Conservation (phyloP, 768 basidiomycete species). For the Tricholomella constricta region DNA sequence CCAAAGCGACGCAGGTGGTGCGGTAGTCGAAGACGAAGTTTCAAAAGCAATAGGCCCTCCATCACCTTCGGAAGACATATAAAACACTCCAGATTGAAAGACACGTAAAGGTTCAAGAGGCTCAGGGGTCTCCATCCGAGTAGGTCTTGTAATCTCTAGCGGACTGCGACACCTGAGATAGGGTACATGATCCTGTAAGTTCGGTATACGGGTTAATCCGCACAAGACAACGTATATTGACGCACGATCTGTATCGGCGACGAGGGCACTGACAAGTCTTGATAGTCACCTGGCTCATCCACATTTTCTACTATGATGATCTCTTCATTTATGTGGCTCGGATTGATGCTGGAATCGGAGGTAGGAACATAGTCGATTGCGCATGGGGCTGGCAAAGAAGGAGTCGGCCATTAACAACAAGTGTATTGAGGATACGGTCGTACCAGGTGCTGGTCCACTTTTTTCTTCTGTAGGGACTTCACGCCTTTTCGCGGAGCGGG, state of each 20-base stretch:
- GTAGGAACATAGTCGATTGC: background rate
- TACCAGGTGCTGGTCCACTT: background rate
- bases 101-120: background rate
- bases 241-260: background rate
- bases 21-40: background rate
- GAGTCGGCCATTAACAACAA: background rate
- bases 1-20: background rate
- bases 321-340: constrained; percentile 1
- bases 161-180: background rate
- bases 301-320: constrained; percentile 7
- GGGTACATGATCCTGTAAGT: background rate
- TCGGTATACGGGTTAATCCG: background rate
- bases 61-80: background rate
- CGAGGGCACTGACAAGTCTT: background rate
- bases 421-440: background rate
- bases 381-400: background rate
- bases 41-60: background rate
- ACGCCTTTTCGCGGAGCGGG: no score
- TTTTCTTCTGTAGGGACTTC: background rate
- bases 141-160: background rate
- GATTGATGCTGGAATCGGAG: background rate
- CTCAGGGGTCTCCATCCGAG: background rate
- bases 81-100: constrained; percentile 13
- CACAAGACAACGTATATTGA: background rate
- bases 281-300: background rate